Evolutionary conservation across 106 monocot species (phyloP), one percentile per base, ranked within the genome.

Genomic region (Hemerocallis citrina): DNA sequence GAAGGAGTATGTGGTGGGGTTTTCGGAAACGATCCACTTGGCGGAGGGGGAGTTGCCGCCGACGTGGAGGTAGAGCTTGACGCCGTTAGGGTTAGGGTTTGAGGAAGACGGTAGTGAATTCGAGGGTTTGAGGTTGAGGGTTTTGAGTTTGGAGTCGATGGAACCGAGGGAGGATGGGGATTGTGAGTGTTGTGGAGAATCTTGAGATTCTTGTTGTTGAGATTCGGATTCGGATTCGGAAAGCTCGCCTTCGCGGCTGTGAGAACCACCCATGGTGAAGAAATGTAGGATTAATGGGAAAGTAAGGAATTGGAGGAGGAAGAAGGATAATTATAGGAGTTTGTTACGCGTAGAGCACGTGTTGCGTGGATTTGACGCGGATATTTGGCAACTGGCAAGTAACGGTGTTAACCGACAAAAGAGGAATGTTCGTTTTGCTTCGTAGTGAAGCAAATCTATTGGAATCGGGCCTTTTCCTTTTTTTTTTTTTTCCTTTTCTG

Each of bases 161-260:
- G 76, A 70, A 15, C 73, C 82, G 1, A 88, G n/a, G 55, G 74
- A 64, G 62, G 63, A 43, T 29, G 64, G 37, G 14, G 76, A 45
- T 11, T 32, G 60, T 15, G 45, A 63, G 16, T 64, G 67, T 39
- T 76, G 54, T 23, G 74, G 57, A 25, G 77, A 76, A 21, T 73
- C 66, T 12, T 65, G 66, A 1, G 61, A 44, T n/a, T 71, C 60
- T 21, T n/a, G 62, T 52, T n/a, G 0, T 11, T 70, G 65, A 19
- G 50, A 63, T 1, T 90, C 79, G 54, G n/a, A 27, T 10, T 80
- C 79, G 63, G 75, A 73, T 33, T 89, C 89, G 46, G 80, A 79
- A 61, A 90, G 69, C 2, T 72, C 79, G 5, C 77, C 92, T 62
- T 86, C 86, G 29, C 86, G 92, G 72, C 92, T 92, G 52, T 86